Conservation (phyloP, 345 rosid genomes). For the Camelina laxa region DNA sequence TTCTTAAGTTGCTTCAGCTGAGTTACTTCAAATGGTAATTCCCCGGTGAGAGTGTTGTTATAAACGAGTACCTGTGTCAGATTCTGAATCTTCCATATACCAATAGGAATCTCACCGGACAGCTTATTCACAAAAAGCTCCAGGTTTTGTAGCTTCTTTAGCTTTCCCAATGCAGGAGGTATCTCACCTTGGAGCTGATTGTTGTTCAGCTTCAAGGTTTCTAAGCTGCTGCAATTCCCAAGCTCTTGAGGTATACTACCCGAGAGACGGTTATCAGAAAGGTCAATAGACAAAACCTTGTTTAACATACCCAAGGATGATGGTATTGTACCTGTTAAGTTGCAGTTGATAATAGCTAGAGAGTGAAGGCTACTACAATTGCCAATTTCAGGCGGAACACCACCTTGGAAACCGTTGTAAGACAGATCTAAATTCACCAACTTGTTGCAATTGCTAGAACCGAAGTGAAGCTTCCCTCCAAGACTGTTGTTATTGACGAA, state of each 20-base stretch:
- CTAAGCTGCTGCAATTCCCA: constrained; percentile 70
- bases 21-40: constrained; percentile 65
- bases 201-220: constrained; percentile 39
- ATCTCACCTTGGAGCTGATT: constrained; percentile 75
- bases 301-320: constrained; percentile 61
- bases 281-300: constrained; percentile 50
- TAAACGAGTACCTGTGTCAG: constrained; percentile 56
- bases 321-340: constrained; percentile 66
- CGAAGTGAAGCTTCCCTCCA: constrained; percentile 59
- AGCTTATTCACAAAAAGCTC: constrained; percentile 61
- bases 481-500: constrained; percentile 53
- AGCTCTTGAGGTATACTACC: constrained; percentile 71
- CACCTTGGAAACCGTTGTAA: constrained; percentile 57
- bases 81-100: constrained; percentile 69
- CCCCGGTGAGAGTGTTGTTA: constrained; percentile 67
- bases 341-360: constrained; percentile 47
- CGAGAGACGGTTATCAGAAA: constrained; percentile 63
- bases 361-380: constrained; percentile 57
- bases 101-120: constrained; percentile 68
- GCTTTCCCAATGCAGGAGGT: constrained; percentile 61
- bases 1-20: constrained; percentile 61
- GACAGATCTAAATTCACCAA: constrained; percentile 59
- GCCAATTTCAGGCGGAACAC: constrained; percentile 62
- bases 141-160: constrained; percentile 55
- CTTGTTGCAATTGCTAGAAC: constrained; percentile 53